Evolutionary conservation across 805 yeast species (phyloP).

Genomic region (Phaffomyces thermotolerans): DNA sequence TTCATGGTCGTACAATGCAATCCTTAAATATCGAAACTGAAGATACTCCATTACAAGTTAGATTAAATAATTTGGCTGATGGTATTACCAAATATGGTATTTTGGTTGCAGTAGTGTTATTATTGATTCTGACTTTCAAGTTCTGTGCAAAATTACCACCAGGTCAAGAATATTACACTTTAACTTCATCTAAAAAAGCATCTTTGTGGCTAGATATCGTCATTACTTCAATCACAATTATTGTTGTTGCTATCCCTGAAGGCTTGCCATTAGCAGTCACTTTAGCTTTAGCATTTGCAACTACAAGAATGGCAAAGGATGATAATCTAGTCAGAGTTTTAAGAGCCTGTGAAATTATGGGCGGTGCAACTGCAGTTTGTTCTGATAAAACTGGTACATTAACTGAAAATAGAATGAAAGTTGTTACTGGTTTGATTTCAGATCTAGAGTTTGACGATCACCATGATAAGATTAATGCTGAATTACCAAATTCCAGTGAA

Average conservation of each 20-base stretch:
- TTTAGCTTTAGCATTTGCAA: slow-evolving; percentile 93
- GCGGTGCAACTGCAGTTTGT: slow-evolving; percentile 94
- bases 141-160: slow-evolving; percentile 58
- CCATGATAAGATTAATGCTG: slow-evolving; percentile 28
- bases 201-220: slow-evolving; percentile 75
- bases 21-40: slow-evolving; percentile 71
- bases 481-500: slow-evolving; percentile 11
- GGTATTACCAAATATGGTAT: slow-evolving; percentile 95
- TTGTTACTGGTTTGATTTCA: slow-evolving; percentile 72
- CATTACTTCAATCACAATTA: slow-evolving; percentile 84
- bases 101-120: slow-evolving; percentile 74
- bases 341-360: slow-evolving; percentile 96
- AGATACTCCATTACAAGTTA: slow-evolving; percentile 80
- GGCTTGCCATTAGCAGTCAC: slow-evolving; percentile 98
- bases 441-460: slow-evolving; percentile 38
- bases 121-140: slow-evolving; percentile 69
- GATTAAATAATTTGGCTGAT: slow-evolving; percentile 77
- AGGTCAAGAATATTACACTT: slow-evolving; percentile 36
- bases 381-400: slow-evolving; percentile 97
- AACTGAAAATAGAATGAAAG: slow-evolving; percentile 90
- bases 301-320: slow-evolving; percentile 95
- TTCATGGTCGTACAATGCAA: slow-evolving; percentile 88
- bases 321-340: slow-evolving; percentile 93
- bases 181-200: slow-evolving; percentile 69
- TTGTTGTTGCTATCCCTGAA: slow-evolving; percentile 99